Evolutionary conservation across 148 eudicot species (phyloP).

Genomic region (Silene uniflora): DNA sequence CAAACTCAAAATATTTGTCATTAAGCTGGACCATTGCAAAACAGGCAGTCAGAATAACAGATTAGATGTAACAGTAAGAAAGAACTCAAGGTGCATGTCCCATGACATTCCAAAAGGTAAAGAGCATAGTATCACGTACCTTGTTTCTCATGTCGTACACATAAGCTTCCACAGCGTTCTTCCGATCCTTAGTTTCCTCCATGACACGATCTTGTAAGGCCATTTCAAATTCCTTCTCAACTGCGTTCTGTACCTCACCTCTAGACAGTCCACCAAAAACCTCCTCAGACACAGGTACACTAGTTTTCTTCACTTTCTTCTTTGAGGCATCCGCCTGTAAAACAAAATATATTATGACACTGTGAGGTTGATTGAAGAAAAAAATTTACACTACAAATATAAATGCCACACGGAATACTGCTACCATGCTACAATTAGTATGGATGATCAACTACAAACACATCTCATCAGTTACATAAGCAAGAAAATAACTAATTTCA

Average conservation of each 20-base stretch:
- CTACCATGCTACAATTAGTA: too few species aligned
- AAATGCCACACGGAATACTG: too few species aligned
- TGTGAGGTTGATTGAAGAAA: neutral
- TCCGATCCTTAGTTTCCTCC: conserved; percentile 90
- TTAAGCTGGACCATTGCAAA: conserved; percentile 44
- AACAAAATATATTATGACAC: neutral
- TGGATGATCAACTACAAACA: neutral
- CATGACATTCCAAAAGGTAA: neutral
- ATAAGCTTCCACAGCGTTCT: conserved; percentile 90
- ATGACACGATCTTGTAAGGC: conserved; percentile 89
- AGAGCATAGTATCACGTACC: conserved; percentile 31
- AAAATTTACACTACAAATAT: too few species aligned
- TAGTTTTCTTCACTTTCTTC: conserved; percentile 76
- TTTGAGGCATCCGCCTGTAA: conserved; percentile 65
- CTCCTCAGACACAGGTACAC: conserved; percentile 58
- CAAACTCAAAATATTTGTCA: conserved; percentile 74
- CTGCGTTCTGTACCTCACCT: conserved; percentile 68
- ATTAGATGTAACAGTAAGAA: neutral
- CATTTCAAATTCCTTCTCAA: conserved; percentile 93
- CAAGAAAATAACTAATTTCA: neutral
- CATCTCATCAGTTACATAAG: neutral
- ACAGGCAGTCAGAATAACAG: neutral
- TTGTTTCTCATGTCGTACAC: conserved; percentile 92
- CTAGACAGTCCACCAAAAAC: conserved; percentile 60
- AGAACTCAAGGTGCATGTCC: neutral